phyloP scores from a whole-genome alignment of 2,329 filamentous ascomycete species.

The Ophiostoma triangulosporum region DNA sequence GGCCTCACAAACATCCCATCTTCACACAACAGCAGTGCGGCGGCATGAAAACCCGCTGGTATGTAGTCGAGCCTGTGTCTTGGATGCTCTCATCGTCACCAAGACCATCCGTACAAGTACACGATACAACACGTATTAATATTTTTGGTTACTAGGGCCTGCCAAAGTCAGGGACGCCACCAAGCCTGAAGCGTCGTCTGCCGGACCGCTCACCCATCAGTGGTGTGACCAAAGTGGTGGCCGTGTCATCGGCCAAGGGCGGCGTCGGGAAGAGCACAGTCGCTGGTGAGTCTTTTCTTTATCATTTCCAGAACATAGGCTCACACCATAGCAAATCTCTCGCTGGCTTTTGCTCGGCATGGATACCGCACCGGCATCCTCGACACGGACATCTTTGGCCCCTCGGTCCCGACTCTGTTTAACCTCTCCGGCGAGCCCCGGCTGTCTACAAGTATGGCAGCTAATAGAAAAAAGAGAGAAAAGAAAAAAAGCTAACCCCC shows the following conservation, averaged over 20 bases:
- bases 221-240: constrained; percentile 81
- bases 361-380: constrained; percentile 78
- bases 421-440: constrained; percentile 68
- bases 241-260: constrained; percentile 93
- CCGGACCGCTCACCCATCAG: constrained; percentile 70
- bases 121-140: not conserved
- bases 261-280: constrained; percentile 97
- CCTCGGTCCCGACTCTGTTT: constrained; percentile 82
- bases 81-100: not conserved
- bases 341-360: constrained; percentile 69
- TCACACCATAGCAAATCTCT: constrained; percentile 51
- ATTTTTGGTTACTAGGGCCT: constrained; percentile 50
- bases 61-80: constrained; percentile 17
- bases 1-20: constrained; percentile 2
- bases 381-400: constrained; percentile 94
- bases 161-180: constrained; percentile 61
- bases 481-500: too few relatives aligned
- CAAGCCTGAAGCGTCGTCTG: constrained; percentile 65
- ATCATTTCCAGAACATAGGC: not conserved
- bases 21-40: constrained; percentile 40
- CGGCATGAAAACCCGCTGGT: constrained; percentile 85
- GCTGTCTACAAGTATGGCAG: constrained; percentile 54
- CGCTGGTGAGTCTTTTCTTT: constrained; percentile 39
- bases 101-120: not conserved
- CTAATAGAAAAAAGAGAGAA: too few relatives aligned